phyloP scores from a whole-genome alignment of 2,329 filamentous ascomycete species.

The Aspergillus niger region DNA sequence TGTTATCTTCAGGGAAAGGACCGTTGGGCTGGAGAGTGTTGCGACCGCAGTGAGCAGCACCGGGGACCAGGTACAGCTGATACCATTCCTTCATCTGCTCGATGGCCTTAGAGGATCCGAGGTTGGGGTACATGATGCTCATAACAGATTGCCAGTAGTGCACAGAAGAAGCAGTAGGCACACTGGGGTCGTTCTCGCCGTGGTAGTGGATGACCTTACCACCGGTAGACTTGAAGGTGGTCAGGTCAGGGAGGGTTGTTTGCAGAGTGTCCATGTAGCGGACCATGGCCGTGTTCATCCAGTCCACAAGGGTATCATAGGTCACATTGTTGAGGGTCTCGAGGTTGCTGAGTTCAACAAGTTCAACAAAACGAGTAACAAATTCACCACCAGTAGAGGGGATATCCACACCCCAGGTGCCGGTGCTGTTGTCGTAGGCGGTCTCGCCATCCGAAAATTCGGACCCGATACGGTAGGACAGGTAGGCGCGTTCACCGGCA shows the following conservation, averaged over 20 bases:
- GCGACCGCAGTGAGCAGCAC: conserved; percentile 54
- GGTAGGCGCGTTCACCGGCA: conserved; percentile 44
- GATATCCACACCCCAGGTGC: conserved; percentile 33
- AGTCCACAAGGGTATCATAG: conserved; percentile 58
- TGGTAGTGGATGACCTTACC: conserved; percentile 62
- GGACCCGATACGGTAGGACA: conserved; percentile 34
- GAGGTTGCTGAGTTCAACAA: conserved; percentile 39
- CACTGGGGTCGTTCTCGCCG: conserved; percentile 56
- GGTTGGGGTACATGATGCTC: conserved; percentile 50
- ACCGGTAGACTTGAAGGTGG: conserved; percentile 50
- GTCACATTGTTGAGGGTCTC: conserved; percentile 50
- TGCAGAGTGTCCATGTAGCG: conserved; percentile 55
- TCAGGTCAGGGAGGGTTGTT: conserved; percentile 57
- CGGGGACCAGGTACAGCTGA: conserved; percentile 56
- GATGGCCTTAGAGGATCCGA: conserved; percentile 42
- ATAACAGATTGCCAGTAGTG: conserved; percentile 59
- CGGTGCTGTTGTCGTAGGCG: conserved; percentile 27
- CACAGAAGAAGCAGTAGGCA: conserved; percentile 57
- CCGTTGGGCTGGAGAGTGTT: conserved; percentile 49
- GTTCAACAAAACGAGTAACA: conserved; percentile 31
- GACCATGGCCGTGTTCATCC: conserved; percentile 54
- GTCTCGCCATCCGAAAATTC: conserved; percentile 30
- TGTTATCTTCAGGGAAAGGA: conserved; percentile 49
- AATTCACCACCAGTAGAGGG: conserved; percentile 43
- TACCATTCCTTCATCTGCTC: conserved; percentile 55